Evolutionary conservation across 129 eudicot genomes (phyloP).

Genomic region (Dittrichia graveolens): DNA sequence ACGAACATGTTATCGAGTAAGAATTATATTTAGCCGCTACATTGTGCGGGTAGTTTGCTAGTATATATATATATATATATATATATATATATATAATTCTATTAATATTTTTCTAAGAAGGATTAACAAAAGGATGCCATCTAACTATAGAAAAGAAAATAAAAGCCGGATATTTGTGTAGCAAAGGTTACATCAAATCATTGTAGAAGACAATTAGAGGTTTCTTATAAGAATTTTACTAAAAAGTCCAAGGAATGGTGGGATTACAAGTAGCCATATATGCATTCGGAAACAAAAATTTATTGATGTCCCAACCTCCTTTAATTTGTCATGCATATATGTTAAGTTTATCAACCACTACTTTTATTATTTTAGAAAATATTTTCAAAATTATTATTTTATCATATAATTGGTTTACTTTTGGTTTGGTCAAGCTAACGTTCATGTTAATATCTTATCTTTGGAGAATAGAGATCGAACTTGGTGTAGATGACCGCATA

Average conservation of each 20-base stretch:
- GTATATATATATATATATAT: no score
- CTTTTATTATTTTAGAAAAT: background rate
- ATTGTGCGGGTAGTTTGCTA: no score
- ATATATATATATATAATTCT: no score
- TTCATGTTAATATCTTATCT: background rate
- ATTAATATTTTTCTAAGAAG: no score
- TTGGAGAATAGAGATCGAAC: no score
- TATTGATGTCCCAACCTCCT: conserved; percentile 8
- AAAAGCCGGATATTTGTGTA: background rate
- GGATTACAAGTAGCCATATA: conserved; percentile 14
- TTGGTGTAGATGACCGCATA: no score
- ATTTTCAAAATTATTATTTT: background rate
- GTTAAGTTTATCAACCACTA: background rate
- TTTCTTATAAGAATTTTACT: background rate
- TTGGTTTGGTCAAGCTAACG: background rate
- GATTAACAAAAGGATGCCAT: no score
- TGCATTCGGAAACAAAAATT: background rate
- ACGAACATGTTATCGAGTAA: no score
- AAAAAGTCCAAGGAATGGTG: conserved; percentile 24
- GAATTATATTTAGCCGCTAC: no score
- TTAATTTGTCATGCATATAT: no score
- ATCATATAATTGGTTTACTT: background rate
- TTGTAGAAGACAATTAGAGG: background rate
- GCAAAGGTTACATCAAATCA: conserved; percentile 23
- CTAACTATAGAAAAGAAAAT: background rate